A percentile compares a stretch with the other conserved stretches of the same genome.
Evolutionary conservation across 2,329 filamentous ascomycete genomes (phyloP).

Genomic region (Domatiomyces catenatus): DNA sequence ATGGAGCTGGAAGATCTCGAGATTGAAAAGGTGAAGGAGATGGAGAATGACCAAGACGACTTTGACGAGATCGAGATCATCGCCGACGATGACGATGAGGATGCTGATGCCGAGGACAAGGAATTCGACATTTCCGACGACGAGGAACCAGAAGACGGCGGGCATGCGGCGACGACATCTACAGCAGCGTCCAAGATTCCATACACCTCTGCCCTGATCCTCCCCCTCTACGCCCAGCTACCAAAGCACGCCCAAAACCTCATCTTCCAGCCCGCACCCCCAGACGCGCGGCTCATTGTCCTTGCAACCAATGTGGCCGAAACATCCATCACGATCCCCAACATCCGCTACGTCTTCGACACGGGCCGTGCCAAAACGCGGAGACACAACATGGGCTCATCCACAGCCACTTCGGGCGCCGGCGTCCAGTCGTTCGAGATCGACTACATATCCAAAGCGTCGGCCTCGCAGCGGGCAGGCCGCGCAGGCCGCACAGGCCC

Average conservation of each 20-base stretch:
- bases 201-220: constrained; percentile 60
- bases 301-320: constrained; percentile 94
- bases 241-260: constrained; percentile 80
- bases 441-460: constrained; percentile 95
- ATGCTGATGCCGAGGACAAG: constrained; percentile 40
- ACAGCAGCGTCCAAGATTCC: constrained; percentile 29
- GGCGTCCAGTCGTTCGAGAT: constrained; percentile 93
- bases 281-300: constrained; percentile 70
- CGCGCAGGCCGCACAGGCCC: constrained; percentile 90
- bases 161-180: not conserved
- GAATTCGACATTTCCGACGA: constrained; percentile 48
- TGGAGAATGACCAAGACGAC: constrained; percentile 31
- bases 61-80: constrained; percentile 43
- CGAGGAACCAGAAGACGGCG: constrained; percentile 42
- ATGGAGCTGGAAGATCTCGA: constrained; percentile 79
- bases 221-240: constrained; percentile 88
- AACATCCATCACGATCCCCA: constrained; percentile 91
- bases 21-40: constrained; percentile 44
- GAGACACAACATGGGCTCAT: constrained; percentile 65
- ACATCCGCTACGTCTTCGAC: constrained; percentile 90
- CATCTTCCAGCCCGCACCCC: constrained; percentile 74
- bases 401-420: not conserved
- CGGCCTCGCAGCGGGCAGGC: constrained; percentile 77
- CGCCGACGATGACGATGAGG: constrained; percentile 42
- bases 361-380: constrained; percentile 85